Evolutionary conservation across 176 grass and related monocot species (phyloP).

Genomic region (Cenchrus americanus): DNA sequence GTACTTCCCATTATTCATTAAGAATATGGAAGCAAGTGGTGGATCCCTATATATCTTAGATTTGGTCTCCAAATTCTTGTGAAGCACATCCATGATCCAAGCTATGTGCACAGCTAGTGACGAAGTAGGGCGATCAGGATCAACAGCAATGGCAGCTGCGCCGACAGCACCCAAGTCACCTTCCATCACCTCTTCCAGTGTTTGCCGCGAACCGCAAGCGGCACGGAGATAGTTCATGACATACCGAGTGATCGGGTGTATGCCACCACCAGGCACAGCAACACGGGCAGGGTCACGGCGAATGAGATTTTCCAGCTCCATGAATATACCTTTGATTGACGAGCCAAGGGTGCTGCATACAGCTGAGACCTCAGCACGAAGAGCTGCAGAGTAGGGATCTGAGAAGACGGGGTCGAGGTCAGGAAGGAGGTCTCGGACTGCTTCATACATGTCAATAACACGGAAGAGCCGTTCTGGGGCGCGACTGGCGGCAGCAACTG

Average conservation of each 20-base stretch:
- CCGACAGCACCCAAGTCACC: conserved; percentile 58
- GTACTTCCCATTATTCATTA: conserved; percentile 93
- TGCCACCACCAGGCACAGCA: conserved; percentile 71
- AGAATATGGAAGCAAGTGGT: conserved; percentile 79
- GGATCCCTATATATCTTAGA: conserved; percentile 84
- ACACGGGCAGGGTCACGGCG: conserved; percentile 84
- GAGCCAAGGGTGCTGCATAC: conserved; percentile 70
- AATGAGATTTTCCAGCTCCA: conserved; percentile 96
- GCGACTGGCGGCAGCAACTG: conserved; percentile 72
- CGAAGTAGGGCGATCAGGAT: conserved; percentile 85
- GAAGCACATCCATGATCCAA: conserved; percentile 99
- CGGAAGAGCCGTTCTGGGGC: conserved; percentile 89
- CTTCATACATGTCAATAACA: conserved; percentile 97
- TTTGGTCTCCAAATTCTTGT: conserved; percentile 89
- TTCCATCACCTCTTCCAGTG: conserved; percentile 96
- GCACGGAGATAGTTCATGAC: conserved; percentile 98
- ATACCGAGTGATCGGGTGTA: conserved; percentile 94
- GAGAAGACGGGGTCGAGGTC: conserved; percentile 85
- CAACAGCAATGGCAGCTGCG: conserved; percentile 45
- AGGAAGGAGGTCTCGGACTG: conserved; percentile 78
- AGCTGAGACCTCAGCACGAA: conserved; percentile 75
- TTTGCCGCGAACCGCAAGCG: conserved; percentile 81
- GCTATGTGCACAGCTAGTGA: conserved; percentile 85
- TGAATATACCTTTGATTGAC: conserved; percentile 93
- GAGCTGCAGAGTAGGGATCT: conserved; percentile 79